Conservation (phyloP, 768 basidiomycete genomes). For the Neoboletus subvelutipes region DNA sequence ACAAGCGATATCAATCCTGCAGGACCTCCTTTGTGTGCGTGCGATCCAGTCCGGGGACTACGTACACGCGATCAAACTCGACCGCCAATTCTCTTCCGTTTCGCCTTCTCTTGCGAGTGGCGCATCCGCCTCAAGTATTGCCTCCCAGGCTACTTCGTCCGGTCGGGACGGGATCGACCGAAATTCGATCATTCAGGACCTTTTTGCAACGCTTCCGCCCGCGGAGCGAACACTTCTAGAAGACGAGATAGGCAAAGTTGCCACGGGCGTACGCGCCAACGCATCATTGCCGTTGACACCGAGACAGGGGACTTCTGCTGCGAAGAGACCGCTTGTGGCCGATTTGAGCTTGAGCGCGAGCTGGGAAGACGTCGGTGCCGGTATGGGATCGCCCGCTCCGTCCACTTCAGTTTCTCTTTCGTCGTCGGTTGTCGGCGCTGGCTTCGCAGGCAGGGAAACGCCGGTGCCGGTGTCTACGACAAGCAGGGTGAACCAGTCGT, state of each 20-base stretch:
- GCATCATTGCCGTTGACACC: not conserved
- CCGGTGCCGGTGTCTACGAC: not conserved
- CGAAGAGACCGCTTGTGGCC: conserved; percentile 22
- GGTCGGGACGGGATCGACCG: conserved; percentile 43
- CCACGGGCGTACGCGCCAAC: conserved; percentile 22
- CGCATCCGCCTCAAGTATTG: conserved; percentile 11
- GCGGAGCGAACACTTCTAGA: conserved; percentile 66
- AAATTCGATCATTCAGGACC: conserved; percentile 66
- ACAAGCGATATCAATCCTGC: conserved; percentile 55
- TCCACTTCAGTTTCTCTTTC: conserved; percentile 9
- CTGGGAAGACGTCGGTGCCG: conserved; percentile 57
- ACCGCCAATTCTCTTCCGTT: conserved; percentile 56
- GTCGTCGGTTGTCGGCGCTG: conserved; percentile 2
- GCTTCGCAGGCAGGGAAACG: conserved; percentile 7
- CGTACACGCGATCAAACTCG: conserved; percentile 71
- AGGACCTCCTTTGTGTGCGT: conserved; percentile 78
- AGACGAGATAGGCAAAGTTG: conserved; percentile 47
- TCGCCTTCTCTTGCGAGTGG: conserved; percentile 30
- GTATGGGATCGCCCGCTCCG: conserved; percentile 7
- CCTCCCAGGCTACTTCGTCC: conserved; percentile 24
- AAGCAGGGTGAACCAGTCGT: not conserved
- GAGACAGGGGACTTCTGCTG: conserved; percentile 12
- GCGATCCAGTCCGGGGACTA: conserved; percentile 72
- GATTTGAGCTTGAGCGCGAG: conserved; percentile 52
- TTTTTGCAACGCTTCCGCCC: conserved; percentile 60